Percentiles rank a stretch among this genome's conserved stretches.
These are phyloP conservation scores for Flaveria linearis DNA, from an alignment of 129 eudicot genomes.

Conservation along the genomic window DNA sequence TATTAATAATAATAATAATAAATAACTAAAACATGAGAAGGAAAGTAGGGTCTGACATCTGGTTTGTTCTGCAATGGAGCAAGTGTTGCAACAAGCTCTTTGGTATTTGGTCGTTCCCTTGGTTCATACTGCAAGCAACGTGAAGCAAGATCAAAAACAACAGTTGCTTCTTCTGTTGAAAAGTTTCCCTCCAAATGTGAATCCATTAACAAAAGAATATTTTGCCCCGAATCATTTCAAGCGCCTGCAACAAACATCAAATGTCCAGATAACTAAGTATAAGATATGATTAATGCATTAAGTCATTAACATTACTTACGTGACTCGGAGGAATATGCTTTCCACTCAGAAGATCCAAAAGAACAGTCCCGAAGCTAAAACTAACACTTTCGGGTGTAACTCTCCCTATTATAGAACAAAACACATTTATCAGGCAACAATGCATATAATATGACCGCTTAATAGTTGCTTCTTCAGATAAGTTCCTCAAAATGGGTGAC, in stretches of 20 bases:
- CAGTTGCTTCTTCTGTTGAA: constrained; percentile 85
- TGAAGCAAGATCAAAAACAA: constrained; percentile 83
- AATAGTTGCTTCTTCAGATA: neutral
- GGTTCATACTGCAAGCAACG: constrained; percentile 91
- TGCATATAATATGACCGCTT: neutral
- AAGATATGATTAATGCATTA: neutral
- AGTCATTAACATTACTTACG: constrained; percentile 43
- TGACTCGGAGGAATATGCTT: constrained; percentile 93
- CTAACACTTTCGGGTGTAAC: constrained; percentile 90
- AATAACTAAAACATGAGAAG: neutral
- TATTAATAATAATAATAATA: neutral
- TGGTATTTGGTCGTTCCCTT: constrained; percentile 85
- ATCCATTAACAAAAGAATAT: constrained; percentile 79
- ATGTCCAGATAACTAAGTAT: neutral
- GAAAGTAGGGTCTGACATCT: constrained; percentile 46
- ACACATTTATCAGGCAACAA: neutral
- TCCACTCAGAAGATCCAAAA: constrained; percentile 92
- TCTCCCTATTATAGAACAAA: constrained; percentile 54
- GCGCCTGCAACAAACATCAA: constrained; percentile 55
- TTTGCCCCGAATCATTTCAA: constrained; percentile 93
- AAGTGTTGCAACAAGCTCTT: constrained; percentile 68
- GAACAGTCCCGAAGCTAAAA: constrained; percentile 90
- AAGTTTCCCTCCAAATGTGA: constrained; percentile 95
- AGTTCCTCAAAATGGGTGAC: neutral
- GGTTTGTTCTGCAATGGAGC: constrained; percentile 74